Base-by-base conservation (phyloP, 768 basidiomycete genomes). In the Dioszegia aurantiaca region DNA sequence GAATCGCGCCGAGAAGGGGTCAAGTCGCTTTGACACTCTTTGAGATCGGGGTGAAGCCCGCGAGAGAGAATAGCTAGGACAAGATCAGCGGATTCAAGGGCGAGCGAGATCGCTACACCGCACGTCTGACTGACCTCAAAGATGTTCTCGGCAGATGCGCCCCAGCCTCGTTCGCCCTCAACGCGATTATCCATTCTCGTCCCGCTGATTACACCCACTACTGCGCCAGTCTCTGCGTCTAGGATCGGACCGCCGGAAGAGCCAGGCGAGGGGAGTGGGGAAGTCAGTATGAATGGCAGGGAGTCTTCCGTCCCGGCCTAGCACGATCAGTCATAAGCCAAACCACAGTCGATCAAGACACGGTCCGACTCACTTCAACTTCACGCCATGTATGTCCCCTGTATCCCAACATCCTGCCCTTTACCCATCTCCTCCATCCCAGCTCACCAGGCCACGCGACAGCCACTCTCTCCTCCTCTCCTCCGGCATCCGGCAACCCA, bases 161-260 rank as follows among this genome's bases (percentile, higher is more conserved):
- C 85, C 84, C 84, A 86, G 0, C 85, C 85, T 14, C 81, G 73
- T 37, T 68, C 70, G 14, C 85, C 84, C 61, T 83, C 81, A 3
- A 84, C 76, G 5, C 80, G 70, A 61, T 78, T 84, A 56, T 83
- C 81, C 81, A 84, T 83, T 64, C 82, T 78, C 33, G 82, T 81
- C 14, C 86, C 86, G 9, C 84, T 78, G 65, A 85, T 80, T 16
- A 87, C 77, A 1, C 87, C 87, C 1, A 87, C 79, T 3, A 87
- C 85, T 0, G 84, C 81, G 3, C 86, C 86, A 27, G 76, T 82
- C 60, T 82, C 79, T 60, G 81, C 80, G 56, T 85, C 83, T 8
- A 87, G 77, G 55, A 87, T 82, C 0, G 86, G 86, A 1, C 85
- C 86, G 3, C 87, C 86, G 56, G 85, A 86, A 19, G 85, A 86